These are phyloP conservation scores for Sporothrix brunneoviolacea DNA, from an alignment of 2,329 filamentous ascomycete species.

Conservation along the genomic window DNA sequence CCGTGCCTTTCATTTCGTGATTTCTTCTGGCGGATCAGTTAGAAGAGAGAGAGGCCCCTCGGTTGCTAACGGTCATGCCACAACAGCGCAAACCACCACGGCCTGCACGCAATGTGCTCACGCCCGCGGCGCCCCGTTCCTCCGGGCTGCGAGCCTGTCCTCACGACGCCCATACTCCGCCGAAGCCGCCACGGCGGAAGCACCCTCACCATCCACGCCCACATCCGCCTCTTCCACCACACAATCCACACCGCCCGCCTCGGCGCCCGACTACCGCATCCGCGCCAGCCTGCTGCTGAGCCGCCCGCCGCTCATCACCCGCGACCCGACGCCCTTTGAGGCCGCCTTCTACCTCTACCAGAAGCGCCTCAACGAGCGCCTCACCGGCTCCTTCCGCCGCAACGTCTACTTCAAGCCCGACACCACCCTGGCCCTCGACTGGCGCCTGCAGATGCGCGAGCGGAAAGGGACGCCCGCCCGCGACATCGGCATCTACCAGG, in stretches of 20 bases:
- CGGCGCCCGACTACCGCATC: constrained; percentile 38
- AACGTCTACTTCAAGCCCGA: constrained; percentile 94
- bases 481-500: constrained; percentile 77
- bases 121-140: neutral
- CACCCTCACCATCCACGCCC: neutral
- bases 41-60: too few relatives aligned
- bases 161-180: constrained; percentile 8
- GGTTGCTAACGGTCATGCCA: too few relatives aligned
- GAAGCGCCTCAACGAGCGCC: constrained; percentile 88
- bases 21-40: neutral
- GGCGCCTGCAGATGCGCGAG: constrained; percentile 76
- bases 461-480: constrained; percentile 67
- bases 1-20: constrained; percentile 2
- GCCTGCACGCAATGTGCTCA: constrained; percentile 30
- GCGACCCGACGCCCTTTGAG: constrained; percentile 79
- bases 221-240: constrained; percentile 7
- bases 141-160: neutral
- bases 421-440: constrained; percentile 78
- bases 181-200: neutral
- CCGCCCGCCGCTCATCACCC: constrained; percentile 80
- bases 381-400: constrained; percentile 77
- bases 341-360: constrained; percentile 95
- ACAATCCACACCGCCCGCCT: constrained; percentile 24
- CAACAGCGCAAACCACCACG: constrained; percentile 8
- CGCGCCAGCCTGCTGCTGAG: constrained; percentile 72